Evolutionary conservation across 2,329 filamentous ascomycete species (phyloP), one percentile per base, ranked within the genome.

Genomic region (Alternaria triticina): DNA sequence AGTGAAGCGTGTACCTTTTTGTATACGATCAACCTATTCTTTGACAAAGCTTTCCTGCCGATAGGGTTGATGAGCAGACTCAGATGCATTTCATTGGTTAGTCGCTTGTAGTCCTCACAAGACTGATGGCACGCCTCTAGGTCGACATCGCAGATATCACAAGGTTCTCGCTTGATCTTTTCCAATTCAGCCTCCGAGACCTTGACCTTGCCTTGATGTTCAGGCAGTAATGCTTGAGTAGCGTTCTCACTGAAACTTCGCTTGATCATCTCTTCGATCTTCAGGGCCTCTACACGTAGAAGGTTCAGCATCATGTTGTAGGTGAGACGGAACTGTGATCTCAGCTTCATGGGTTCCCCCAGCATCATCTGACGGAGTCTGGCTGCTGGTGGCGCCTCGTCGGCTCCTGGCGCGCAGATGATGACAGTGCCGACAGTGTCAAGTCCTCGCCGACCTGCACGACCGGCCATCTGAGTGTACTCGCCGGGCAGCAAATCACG

Each of bases 261-360:
- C 86, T 99, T 99, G 84, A 99, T 99, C 96, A 99, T 99, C 81
- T 99, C 96, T 79, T 99, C 96, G 71, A 99, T 98, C 83, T 97
- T 98, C 69, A 99, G 83, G 3, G 96, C 96, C 80, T 99, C 96
- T 3, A 99, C 96, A 36, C 96, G 91, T 52, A 99, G 85, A 30
- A 99, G 85, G 75, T 98, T 99, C 28, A 99, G 84, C 64, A 99
- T 99, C 96, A 99, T 99, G 82, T 98, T 99, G 84, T 99, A 99
- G 0, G 96, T 99, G 51, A 99, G 85, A 64, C 96, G 89, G 85
- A 99, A 99, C 76, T 99, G 96, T 7, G 95, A 98, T 50, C 94
- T 89, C 52, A 99, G 86, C 82, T 98, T 98, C 25, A 94, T 97
- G 30, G 96, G 95, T 74, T 97, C 92, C 57, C 96, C 96, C 5